Conservation (phyloP, 2,329 filamentous ascomycete genomes). For the Pseudogymnoascus sp. region DNA sequence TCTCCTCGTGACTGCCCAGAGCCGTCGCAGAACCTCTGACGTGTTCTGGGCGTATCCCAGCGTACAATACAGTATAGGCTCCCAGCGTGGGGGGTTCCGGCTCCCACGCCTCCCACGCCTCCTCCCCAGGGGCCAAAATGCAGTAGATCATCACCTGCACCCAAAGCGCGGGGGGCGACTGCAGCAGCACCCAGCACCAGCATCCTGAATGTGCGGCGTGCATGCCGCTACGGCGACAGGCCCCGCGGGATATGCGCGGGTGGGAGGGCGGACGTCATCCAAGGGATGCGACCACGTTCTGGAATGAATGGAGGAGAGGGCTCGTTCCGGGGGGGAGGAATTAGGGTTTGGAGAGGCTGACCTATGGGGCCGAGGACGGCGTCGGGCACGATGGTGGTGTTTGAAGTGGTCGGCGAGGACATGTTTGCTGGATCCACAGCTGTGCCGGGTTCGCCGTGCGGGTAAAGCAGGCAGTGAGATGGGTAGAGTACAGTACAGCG, state of each 20-base stretch:
- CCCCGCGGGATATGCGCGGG: neutral
- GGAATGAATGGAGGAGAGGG: slow-evolving; percentile 7
- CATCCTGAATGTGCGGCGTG: neutral
- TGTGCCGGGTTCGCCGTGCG: neutral
- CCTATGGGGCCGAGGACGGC: slow-evolving; percentile 5
- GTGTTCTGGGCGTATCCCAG: neutral
- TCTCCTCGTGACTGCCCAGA: neutral
- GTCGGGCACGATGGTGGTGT: neutral
- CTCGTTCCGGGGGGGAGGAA: neutral
- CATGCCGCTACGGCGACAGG: neutral
- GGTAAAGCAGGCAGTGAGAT: neutral
- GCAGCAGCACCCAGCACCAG: neutral
- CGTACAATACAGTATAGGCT: neutral
- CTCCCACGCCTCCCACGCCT: neutral
- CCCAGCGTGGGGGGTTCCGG: neutral
- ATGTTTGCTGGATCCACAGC: neutral
- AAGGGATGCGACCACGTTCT: slow-evolving; percentile 7
- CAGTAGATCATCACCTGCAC: neutral
- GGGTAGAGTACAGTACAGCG: neutral
- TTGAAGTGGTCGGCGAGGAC: neutral
- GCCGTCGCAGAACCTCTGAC: neutral
- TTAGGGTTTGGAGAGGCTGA: slow-evolving; percentile 2
- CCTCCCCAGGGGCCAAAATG: neutral
- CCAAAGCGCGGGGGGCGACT: neutral
- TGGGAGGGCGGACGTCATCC: slow-evolving; percentile 1